Base-by-base conservation (phyloP, 1,284 basidiomycete genomes). In the Ceratorhiza oryzae-sativae region DNA sequence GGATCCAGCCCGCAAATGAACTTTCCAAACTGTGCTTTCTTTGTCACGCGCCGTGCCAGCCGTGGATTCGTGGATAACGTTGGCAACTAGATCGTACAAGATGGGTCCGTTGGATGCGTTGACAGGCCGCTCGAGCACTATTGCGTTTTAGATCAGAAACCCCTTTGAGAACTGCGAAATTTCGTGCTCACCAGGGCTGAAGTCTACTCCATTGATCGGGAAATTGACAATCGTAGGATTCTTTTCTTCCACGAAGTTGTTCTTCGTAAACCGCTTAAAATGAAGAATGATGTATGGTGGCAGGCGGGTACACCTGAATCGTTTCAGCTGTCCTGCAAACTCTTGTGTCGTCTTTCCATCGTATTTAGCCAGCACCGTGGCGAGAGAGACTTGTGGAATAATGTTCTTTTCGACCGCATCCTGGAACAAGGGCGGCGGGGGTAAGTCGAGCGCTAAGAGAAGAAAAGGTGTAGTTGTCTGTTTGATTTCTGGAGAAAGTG, bases 191-290 rank as follows among this genome's bases (percentile, higher is more conserved):
- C 94, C 98, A 63, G 94, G 93, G 76, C 83, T 83, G 80, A 98
- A 90, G 81, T 98, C 95, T 23, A 99, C 86, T 0, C 95, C 95
- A 72, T 93, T 88, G 53, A 98, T 85, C 12, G 95, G 95, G 79
- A 98, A 99, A 79, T 97, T 98, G 77, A 99, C 93, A 73, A 99
- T 96, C 1, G 97, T 99, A 1, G 96, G 96, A 79, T 99, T 99
- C 80, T 98, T 97, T 81, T 99, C 97, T 81, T 98, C 97, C 1
- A 98, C 94, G 78, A 99, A 98, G 65, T 87, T 87, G 81, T 99
- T 99, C 80, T 94, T 97, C n/a, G 94, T 97, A 82, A 99, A 99
- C 36, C 97, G 89, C 79, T 97, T 98, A 84, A 93, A 97, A 80
- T 98, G 94, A 27, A 98, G 84, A 76, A 99, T 93, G 76, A 99